Conservation (phyloP, 768 basidiomycete genomes). For the Boletales sp. region DNA sequence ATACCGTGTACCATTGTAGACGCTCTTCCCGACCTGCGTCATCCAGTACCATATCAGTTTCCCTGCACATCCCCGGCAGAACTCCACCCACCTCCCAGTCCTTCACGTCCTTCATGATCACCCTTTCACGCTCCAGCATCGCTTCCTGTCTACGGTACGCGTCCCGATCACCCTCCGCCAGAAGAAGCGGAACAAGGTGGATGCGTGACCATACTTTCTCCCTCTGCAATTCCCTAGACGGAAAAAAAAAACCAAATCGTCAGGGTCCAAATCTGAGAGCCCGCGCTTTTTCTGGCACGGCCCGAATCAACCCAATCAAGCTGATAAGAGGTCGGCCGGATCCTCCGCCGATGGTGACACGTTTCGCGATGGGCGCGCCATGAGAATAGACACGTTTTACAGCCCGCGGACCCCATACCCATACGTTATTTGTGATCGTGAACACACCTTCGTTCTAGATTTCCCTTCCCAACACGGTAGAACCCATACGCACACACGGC, state of each 20-base stretch:
- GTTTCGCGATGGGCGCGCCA: slow-evolving; percentile 65
- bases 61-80: slow-evolving; percentile 11
- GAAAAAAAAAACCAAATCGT: slow-evolving; percentile 21
- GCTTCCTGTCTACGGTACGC: slow-evolving; percentile 77
- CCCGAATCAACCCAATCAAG: slow-evolving; percentile 31
- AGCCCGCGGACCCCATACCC: slow-evolving; percentile 49
- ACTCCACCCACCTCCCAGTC: slow-evolving; percentile 84
- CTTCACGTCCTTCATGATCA: slow-evolving; percentile 92
- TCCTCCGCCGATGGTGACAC: slow-evolving; percentile 54
- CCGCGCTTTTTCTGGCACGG: slow-evolving; percentile 40
- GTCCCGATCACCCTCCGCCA: slow-evolving; percentile 94
- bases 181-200: slow-evolving; percentile 84
- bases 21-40: slow-evolving; percentile 74
- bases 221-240: slow-evolving; percentile 80
- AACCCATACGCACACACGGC: slow-evolving; percentile 88
- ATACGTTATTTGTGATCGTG: slow-evolving; percentile 19
- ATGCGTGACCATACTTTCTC: slow-evolving; percentile 96
- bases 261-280: slow-evolving; percentile 41
- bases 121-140: slow-evolving; percentile 72
- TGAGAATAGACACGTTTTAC: slow-evolving; percentile 57
- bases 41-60: slow-evolving; percentile 8
- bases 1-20: slow-evolving; percentile 80
- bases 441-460: slow-evolving; percentile 87
- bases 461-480: slow-evolving; percentile 87
- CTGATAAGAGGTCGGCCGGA: slow-evolving; percentile 46